A percentile compares a stretch with the other conserved stretches of the same genome.
phyloP scores from a whole-genome alignment of 2,329 filamentous ascomycete species.

The Epichloe gansuensis region DNA sequence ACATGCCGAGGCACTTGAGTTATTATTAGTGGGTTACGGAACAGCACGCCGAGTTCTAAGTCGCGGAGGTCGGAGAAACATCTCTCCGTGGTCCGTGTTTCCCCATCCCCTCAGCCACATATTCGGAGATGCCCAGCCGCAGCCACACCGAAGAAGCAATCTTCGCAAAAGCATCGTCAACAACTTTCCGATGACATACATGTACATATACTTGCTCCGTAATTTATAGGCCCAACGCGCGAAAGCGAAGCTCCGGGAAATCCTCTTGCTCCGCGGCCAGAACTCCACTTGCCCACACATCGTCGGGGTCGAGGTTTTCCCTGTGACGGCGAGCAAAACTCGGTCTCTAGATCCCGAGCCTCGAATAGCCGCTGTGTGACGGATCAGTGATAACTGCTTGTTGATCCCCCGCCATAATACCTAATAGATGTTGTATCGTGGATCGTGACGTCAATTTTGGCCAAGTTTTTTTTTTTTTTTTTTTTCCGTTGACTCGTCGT shows the following conservation, averaged over 20 bases:
- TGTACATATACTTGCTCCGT: no score
- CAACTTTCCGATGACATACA: no score
- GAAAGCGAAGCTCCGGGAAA: constrained; percentile 16
- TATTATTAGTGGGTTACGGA: no score
- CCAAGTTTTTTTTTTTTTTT: no score
- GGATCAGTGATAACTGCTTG: no score
- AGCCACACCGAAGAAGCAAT: neutral
- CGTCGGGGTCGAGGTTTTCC: neutral
- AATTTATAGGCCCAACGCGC: no score
- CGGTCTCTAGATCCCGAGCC: neutral
- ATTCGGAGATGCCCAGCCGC: neutral
- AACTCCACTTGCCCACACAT: neutral
- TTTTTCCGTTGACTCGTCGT: no score
- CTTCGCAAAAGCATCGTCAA: no score
- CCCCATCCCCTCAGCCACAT: neutral
- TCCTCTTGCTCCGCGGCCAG: constrained; percentile 17
- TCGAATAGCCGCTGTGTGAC: neutral
- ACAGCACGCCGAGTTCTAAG: no score
- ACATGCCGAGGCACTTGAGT: constrained; percentile 2
- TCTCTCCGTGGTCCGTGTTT: neutral
- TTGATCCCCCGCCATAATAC: no score
- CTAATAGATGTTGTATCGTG: no score
- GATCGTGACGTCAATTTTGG: no score
- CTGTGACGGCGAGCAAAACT: neutral
- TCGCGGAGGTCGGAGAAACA: constrained; percentile 3